Evolutionary conservation across 441 rosid genomes (phyloP), one percentile per base, ranked within the genome.

Genomic region (Aquilaria agallochum): DNA sequence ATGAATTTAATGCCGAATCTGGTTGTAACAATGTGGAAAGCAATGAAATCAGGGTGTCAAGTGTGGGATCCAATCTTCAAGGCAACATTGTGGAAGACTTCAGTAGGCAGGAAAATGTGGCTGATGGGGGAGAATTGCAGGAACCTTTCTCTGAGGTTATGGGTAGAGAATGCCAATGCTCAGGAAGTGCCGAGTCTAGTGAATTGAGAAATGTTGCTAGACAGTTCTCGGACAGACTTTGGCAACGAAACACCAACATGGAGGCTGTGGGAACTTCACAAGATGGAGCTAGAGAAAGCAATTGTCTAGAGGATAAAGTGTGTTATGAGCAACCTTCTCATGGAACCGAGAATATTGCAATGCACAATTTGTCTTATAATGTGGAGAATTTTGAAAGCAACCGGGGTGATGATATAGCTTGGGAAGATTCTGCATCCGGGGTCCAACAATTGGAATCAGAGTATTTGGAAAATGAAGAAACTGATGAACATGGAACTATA

Each of bases 121-220:
- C 76, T 65, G 55, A 55, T 51, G 77, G 67, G 58, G 86, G 76
- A 74, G 81, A 69, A 42, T 69, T 74, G 74, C 71, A 69, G 56
- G 84, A 75, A 58, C 80, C 62, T 47, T 73, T 72, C 65, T 58
- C 80, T 59, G 83, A 66, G 74, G 63, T 58, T 80, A 72, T 64
- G 60, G 72, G 50, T 33, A 64, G 81, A 50, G 81, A 70, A 56
- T 60, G 68, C 72, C 80, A 50, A 76, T 74, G 57, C 64, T 62
- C 74, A 0, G 64, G 66, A 9, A 58, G 55, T 65, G 54, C 49
- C 60, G 81, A 70, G n/a, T 56, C 74, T 65, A 68, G 59, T 63
- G 84, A 74, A 59, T 68, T 73, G 56, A 66, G 76, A 46, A 65
- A 69, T 67, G 64, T 58, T 72, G 51, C 31, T 59, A 81, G 68